Evolutionary conservation across 2,329 filamentous ascomycete species (phyloP).

Genomic region (Tolypocladium amazonense): DNA sequence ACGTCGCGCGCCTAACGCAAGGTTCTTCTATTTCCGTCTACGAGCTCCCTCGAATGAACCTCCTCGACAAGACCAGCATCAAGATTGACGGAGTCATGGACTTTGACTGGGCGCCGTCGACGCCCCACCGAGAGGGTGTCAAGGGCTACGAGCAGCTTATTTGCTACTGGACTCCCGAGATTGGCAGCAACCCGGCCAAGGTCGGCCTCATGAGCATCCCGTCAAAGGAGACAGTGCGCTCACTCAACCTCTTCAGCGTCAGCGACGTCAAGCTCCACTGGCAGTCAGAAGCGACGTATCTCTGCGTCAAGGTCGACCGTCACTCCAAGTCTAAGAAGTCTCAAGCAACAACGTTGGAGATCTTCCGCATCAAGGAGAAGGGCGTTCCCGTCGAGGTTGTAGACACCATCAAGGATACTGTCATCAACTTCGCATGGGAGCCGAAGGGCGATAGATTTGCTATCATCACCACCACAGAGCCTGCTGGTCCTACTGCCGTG

Average conservation of each 20-base stretch:
- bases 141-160: slow-evolving; percentile 93
- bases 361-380: slow-evolving; percentile 96
- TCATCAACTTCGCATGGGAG: slow-evolving; percentile 99
- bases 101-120: slow-evolving; percentile 93
- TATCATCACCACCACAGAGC: slow-evolving; percentile 88
- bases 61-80: slow-evolving; percentile 82
- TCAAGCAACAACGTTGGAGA: slow-evolving; percentile 91
- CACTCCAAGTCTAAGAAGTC: slow-evolving; percentile 99
- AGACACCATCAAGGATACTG: slow-evolving; percentile 93
- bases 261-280: slow-evolving; percentile 97
- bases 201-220: slow-evolving; percentile 94
- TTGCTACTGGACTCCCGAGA: slow-evolving; percentile 98
- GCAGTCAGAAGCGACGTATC: slow-evolving; percentile 88
- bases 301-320: slow-evolving; percentile 97
- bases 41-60: slow-evolving; percentile 78
- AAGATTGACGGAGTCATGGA: slow-evolving; percentile 96
- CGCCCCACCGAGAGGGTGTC: slow-evolving; percentile 68
- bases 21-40: slow-evolving; percentile 86
- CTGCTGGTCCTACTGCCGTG: slow-evolving; percentile 65
- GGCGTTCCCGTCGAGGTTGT: slow-evolving; percentile 97
- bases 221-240: slow-evolving; percentile 86
- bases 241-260: slow-evolving; percentile 95
- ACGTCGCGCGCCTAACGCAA: slow-evolving; percentile 84
- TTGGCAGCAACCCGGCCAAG: slow-evolving; percentile 95
- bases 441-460: slow-evolving; percentile 96